Evolutionary conservation across 1,139 yeast species (phyloP), one percentile per base, ranked within the genome.

Genomic region (Eremothecium gossypii): DNA sequence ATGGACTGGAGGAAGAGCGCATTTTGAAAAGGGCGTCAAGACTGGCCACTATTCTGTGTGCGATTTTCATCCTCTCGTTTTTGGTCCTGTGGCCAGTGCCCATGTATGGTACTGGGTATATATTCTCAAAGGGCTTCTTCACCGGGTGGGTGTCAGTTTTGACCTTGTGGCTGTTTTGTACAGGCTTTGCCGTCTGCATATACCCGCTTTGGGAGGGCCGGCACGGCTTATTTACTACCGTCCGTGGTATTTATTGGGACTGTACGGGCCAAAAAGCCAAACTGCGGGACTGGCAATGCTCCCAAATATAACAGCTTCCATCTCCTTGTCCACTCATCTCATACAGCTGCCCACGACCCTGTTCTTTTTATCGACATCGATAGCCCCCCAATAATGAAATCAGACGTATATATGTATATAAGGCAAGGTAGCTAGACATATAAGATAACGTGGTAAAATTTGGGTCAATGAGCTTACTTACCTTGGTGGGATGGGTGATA

Each of bases 61-160:
- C 71, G 12, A 63, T 72, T 41, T 69, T 82, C 49, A 76, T 85
- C 2, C 51, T 83, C 12, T 70, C 79, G 43, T 68, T 84, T 44
- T 63, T 83, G 33, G 71, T 84, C 33, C 60, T 83, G 34, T 83
- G 89, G 86, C 95, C 95, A 54, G 80, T 84, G 83, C 93, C 94
- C 45, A 79, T 84, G 87, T 84, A 80, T 57, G 95, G 94, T 33
- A 59, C 79, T 1, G 69, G 73, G 1, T 84, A 84, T 58, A 68
- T 84, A 40, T 84, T 84, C 63, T 76, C 84, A 41, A 77, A 73
- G 61, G 63, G 60, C 43, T 83, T 83, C 64, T 84, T 84, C 62
- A 81, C 87, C 7, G 94, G 93, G 42, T 84, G 94, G 94, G 72
- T 84, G 43, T 74, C 71, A 41, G 89, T 84, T 33, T 76, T 81